These are phyloP conservation scores for Hyphopichia pseudoburtonii DNA, from an alignment of 1,139 yeast genomes.

Conservation along the genomic window DNA sequence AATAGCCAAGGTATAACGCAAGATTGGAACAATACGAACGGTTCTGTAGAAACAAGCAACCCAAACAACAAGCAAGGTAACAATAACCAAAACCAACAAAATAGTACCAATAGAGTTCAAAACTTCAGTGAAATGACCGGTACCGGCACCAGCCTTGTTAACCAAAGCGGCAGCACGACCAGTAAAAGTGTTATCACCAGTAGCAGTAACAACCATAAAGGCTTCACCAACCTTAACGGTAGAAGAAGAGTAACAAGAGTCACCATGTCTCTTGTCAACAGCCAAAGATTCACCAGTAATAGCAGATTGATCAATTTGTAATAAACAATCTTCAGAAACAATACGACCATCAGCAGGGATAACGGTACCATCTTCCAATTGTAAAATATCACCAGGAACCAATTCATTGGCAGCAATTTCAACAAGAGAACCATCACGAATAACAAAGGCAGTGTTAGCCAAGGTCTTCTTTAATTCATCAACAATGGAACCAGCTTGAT, in stretches of 20 bases:
- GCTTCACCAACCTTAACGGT: constrained; percentile 98
- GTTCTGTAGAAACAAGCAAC: constrained; percentile 95
- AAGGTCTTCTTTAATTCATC: constrained; percentile 91
- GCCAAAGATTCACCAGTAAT: constrained; percentile 98
- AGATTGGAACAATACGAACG: constrained; percentile 80
- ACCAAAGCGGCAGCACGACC: constrained; percentile 98
- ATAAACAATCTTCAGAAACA: constrained; percentile 82
- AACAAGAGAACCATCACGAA: constrained; percentile 77
- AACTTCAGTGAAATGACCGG: constrained; percentile 97
- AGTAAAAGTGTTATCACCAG: constrained; percentile 90
- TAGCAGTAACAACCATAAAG: constrained; percentile 91
- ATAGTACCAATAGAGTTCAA: constrained; percentile 97
- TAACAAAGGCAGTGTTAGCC: constrained; percentile 83
- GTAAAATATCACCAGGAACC: constrained; percentile 91
- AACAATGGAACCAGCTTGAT: constrained; percentile 95
- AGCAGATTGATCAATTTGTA: constrained; percentile 97
- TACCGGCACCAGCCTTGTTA: constrained; percentile 90
- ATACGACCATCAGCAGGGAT: constrained; percentile 96
- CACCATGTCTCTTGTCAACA: constrained; percentile 90
- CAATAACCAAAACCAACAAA: constrained; percentile 83
- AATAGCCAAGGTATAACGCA: constrained; percentile 93
- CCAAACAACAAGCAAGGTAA: constrained; percentile 90
- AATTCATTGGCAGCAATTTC: constrained; percentile 80
- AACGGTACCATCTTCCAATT: constrained; percentile 92
- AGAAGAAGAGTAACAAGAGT: constrained; percentile 87